A percentile compares a stretch with the other conserved stretches of the same genome.
phyloP scores from a whole-genome alignment of 208 protist species.

The Spironucleus salmonicida region DNA sequence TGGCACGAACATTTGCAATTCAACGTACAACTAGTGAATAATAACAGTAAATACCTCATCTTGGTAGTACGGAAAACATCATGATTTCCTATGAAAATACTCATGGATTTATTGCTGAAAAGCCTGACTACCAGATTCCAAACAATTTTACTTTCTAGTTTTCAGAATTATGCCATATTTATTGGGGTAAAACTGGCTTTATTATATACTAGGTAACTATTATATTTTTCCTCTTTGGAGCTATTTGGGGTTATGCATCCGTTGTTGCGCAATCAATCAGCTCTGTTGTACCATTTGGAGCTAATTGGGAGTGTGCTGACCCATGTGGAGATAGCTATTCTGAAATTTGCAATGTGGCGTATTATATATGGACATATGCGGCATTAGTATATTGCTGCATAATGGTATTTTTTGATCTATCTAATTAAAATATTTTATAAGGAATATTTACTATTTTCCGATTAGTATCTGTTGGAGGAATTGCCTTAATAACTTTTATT shows the following conservation, averaged over 20 bases:
- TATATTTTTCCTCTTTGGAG: conserved; percentile 5
- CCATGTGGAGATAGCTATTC: no score
- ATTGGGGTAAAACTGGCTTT: neutral
- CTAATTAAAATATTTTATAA: neutral
- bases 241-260: conserved; percentile 7
- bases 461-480: neutral
- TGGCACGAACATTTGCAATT: no score
- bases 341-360: neutral
- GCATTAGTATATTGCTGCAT: neutral
- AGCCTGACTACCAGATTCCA: neutral
- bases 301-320: no score
- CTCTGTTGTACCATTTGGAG: conserved; percentile 10
- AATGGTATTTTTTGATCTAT: conserved; percentile 8
- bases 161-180: neutral
- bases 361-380: neutral
- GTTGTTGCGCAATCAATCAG: conserved; percentile 1
- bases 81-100: no score
- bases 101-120: no score
- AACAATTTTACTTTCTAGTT: neutral
- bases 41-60: no score
- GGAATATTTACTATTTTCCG: conserved; percentile 3
- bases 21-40: no score
- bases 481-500: neutral
- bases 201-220: conserved; percentile 14
- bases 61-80: no score